Base-by-base conservation (phyloP, 352 stramenopile genomes). In the Phytophthora vignae region DNA sequence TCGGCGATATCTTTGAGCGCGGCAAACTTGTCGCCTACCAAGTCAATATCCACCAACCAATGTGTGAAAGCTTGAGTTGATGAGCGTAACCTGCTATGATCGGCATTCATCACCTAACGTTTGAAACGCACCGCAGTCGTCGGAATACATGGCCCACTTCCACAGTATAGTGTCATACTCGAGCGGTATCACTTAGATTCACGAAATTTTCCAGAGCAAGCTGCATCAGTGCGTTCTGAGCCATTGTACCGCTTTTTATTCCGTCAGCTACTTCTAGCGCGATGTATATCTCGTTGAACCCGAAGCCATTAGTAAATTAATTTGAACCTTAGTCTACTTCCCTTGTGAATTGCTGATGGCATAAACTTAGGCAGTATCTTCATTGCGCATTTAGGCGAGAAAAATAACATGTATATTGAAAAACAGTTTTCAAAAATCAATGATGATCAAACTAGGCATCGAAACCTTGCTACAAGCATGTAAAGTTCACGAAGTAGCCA, bases 1-100 rank as follows among this genome's bases (percentile, higher is more conserved):
- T 31, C 42, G 27, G 29, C 54, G 33, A 73, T 55, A 3, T 8
- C 25, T 29, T 25, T 55, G 8, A 69, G 22, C 0, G 52, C 40
- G 3, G 17, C 8, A 8, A 40, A 56, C n/a, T 61, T 33, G 15
- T 69, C 65, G 42, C 42, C 42, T 22, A 11, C 21, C 9, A 5
- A 5, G 42, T 50, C 42, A 21, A 50, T 21, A n/a, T 4, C 42
- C 9, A 1, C 14, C 42, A 49, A 49, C 21, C n/a, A 49, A 14
- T 49, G 14, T 3, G 42, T 50, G n/a, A 50, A 50, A 14, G 2
- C n/a, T 21, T 22, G 12, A 19, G n/a, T 50, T 22, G 42, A 0
- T 50, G 42, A 15, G 4, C 42, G 6, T 5, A 50, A 11, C 15
- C 15, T 10, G 14, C 15, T 50, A 1, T 15, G 4, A 50, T 22